Evolutionary conservation across 2,329 filamentous ascomycete species (phyloP).

Genomic region (Trichophyton simii): DNA sequence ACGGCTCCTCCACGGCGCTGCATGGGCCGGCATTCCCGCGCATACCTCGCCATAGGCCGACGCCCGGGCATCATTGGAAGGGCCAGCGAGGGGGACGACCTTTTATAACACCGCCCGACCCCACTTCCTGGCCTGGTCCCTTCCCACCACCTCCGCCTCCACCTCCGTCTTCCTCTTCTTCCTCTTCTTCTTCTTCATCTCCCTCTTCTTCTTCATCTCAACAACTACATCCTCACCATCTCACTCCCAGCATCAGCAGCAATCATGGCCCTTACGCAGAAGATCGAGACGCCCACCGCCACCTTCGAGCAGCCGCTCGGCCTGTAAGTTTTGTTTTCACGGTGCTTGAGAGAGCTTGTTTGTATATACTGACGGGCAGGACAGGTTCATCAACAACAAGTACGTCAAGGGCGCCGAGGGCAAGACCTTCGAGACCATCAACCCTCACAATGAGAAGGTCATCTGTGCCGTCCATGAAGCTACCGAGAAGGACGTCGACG

Average conservation of each 20-base stretch:
- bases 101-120: neutral
- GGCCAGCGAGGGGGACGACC: neutral
- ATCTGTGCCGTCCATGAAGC: constrained; percentile 75
- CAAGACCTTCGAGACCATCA: constrained; percentile 85
- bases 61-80: neutral
- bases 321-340: constrained; percentile 20
- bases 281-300: constrained; percentile 29
- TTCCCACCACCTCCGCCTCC: neutral
- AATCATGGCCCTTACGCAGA: constrained; percentile 29
- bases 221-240: neutral
- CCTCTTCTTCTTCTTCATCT: constrained; percentile 4
- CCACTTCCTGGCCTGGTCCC: neutral
- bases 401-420: constrained; percentile 73
- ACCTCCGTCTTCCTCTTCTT: constrained; percentile 2
- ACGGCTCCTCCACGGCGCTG: neutral
- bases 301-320: constrained; percentile 33
- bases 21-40: no score
- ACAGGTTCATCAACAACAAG: constrained; percentile 61
- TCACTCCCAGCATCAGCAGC: neutral
- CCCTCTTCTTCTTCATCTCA: neutral
- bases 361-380: neutral
- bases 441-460: constrained; percentile 72
- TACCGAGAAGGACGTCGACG: constrained; percentile 62
- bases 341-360: no score
- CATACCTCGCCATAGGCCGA: neutral